Conservation (phyloP, 1,139 yeast genomes). For the Kodamaea sp. region DNA sequence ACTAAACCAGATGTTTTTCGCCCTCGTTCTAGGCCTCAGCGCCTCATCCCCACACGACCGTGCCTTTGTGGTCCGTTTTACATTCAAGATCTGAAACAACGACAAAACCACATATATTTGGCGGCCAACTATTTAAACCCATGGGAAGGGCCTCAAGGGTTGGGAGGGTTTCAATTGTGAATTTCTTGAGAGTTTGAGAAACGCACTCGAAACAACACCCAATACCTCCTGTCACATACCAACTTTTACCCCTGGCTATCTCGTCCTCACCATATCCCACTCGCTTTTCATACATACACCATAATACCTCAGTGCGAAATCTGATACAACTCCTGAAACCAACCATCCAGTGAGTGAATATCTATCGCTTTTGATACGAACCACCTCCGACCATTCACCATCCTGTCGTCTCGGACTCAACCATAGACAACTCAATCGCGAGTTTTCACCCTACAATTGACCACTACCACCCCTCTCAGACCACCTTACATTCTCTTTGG, state of each 20-base stretch:
- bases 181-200: slow-evolving; percentile 11
- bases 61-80: slow-evolving; percentile 18
- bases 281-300: no score
- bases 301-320: no score
- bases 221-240: slow-evolving; percentile 3
- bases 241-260: not conserved
- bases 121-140: slow-evolving; percentile 14
- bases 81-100: slow-evolving; percentile 20
- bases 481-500: no score
- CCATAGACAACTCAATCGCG: no score
- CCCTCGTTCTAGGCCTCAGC: slow-evolving; percentile 6
- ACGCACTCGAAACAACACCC: slow-evolving; percentile 11
- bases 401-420: no score
- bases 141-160: slow-evolving; percentile 7
- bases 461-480: no score
- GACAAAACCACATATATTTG: slow-evolving; percentile 13
- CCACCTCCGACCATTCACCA: no score
- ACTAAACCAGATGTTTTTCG: not conserved
- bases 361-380: no score
- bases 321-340: no score
- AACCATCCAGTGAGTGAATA: no score
- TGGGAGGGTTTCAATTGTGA: slow-evolving; percentile 13
- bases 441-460: no score
- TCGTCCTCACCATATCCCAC: no score
- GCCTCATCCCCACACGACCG: slow-evolving; percentile 2